Percentiles rank a stretch among this genome's conserved stretches.
phyloP scores from a whole-genome alignment of 441 rosid species.

The Croton laevigatus region DNA sequence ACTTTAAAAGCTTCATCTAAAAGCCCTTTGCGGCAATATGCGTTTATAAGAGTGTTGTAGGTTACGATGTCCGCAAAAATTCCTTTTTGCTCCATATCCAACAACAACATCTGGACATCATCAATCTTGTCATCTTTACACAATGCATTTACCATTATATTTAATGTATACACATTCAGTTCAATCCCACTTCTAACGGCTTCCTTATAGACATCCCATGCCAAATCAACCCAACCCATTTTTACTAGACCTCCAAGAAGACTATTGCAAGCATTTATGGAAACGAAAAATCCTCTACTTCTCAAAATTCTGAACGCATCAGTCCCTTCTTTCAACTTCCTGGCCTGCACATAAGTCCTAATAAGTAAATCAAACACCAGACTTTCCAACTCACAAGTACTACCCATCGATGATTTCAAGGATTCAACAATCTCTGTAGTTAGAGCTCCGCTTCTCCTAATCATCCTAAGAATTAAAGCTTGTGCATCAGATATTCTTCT shows the following conservation, averaged over 20 bases:
- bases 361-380: slow-evolving; percentile 69
- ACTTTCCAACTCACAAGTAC: slow-evolving; percentile 32
- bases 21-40: slow-evolving; percentile 60
- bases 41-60: slow-evolving; percentile 60
- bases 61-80: slow-evolving; percentile 64
- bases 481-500: slow-evolving; percentile 74
- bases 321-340: slow-evolving; percentile 66
- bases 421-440: slow-evolving; percentile 52
- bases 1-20: slow-evolving; percentile 61
- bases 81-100: slow-evolving; percentile 53
- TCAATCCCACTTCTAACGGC: slow-evolving; percentile 41
- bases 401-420: slow-evolving; percentile 38
- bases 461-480: slow-evolving; percentile 67
- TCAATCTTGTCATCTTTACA: slow-evolving; percentile 66
- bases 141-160: slow-evolving; percentile 84
- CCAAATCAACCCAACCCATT: slow-evolving; percentile 70
- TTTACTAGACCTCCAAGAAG: slow-evolving; percentile 82
- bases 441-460: slow-evolving; percentile 69
- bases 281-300: slow-evolving; percentile 45
- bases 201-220: slow-evolving; percentile 62
- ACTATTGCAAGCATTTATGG: slow-evolving; percentile 73
- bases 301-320: slow-evolving; percentile 53
- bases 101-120: slow-evolving; percentile 41
- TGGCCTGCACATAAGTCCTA: slow-evolving; percentile 75
- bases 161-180: slow-evolving; percentile 61